Evolutionary conservation across 2,329 filamentous ascomycete genomes (phyloP).

Genomic region (Cercospora brassicicola): DNA sequence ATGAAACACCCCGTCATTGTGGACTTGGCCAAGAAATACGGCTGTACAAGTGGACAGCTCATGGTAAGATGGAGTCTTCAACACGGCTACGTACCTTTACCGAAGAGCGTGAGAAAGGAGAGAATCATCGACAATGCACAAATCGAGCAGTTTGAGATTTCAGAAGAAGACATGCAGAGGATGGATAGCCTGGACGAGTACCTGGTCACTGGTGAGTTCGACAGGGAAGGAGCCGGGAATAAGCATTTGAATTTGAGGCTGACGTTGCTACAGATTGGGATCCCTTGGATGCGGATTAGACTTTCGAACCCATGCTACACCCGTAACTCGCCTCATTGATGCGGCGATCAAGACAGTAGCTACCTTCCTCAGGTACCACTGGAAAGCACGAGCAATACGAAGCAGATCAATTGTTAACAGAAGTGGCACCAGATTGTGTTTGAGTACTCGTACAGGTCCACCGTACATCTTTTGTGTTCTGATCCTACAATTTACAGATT

Average conservation of each 20-base stretch:
- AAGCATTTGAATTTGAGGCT: neutral
- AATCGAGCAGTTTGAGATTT: constrained; percentile 62
- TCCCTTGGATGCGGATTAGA: constrained; percentile 34
- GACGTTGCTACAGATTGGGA: constrained; percentile 36
- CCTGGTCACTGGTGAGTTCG: constrained; percentile 67
- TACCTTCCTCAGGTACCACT: neutral
- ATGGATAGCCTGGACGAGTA: constrained; percentile 70
- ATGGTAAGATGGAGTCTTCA: constrained; percentile 78
- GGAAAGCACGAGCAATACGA: neutral
- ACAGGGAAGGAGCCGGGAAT: neutral
- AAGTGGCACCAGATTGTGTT: neutral
- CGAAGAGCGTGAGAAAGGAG: constrained; percentile 66
- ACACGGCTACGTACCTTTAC: constrained; percentile 69
- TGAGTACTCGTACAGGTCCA: neutral
- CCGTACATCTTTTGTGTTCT: neutral
- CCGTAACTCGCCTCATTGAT: neutral
- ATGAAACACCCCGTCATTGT: constrained; percentile 67
- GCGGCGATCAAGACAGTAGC: neutral
- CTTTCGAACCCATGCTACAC: neutral
- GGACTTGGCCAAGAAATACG: constrained; percentile 65
- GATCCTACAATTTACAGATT: neutral
- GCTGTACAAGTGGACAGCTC: constrained; percentile 69
- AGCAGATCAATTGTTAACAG: neutral
- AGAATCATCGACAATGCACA: constrained; percentile 66
- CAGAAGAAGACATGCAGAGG: constrained; percentile 60